These are phyloP conservation scores for Bipolaris bicolor DNA, from an alignment of 2,329 filamentous ascomycete species.

Conservation along the genomic window DNA sequence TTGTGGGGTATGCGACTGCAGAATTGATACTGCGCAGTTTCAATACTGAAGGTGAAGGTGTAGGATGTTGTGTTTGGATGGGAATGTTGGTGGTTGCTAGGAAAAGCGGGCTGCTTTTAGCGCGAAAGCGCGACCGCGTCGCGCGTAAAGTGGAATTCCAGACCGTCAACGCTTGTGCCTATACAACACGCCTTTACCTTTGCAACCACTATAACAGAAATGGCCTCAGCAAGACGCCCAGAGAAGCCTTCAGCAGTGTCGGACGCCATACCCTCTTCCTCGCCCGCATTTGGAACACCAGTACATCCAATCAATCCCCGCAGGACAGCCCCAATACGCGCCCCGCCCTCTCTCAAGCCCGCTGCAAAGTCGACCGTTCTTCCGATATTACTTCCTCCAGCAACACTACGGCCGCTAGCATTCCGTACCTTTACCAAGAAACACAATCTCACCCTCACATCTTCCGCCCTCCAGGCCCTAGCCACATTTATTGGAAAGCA, in stretches of 20 bases:
- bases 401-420: conserved; percentile 85
- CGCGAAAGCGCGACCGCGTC: conserved; percentile 25
- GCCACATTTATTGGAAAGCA: conserved; percentile 90
- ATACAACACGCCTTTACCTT: conserved; percentile 7
- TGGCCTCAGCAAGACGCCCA: conserved; percentile 40
- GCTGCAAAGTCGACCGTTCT: conserved; percentile 68
- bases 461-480: conserved; percentile 81
- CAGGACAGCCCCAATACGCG: conserved; percentile 49
- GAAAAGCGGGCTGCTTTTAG: conserved; percentile 15
- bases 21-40: neutral
- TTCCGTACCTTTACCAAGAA: conserved; percentile 98
- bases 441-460: conserved; percentile 90
- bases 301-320: conserved; percentile 73
- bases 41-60: conserved; percentile 7
- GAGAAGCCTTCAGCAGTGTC: conserved; percentile 40
- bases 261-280: conserved; percentile 81
- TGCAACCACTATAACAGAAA: conserved; percentile 13
- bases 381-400: conserved; percentile 85
- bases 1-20: conserved; percentile 15
- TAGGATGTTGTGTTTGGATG: conserved; percentile 2
- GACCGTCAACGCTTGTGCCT: conserved; percentile 3
- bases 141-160: conserved; percentile 29
- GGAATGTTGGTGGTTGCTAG: conserved; percentile 3
- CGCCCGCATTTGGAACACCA: conserved; percentile 87
- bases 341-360: conserved; percentile 58